These are phyloP conservation scores for Paramecium pentaurelia DNA, from an alignment of 73 alveolate genomes.

Conservation along the genomic window DNA sequence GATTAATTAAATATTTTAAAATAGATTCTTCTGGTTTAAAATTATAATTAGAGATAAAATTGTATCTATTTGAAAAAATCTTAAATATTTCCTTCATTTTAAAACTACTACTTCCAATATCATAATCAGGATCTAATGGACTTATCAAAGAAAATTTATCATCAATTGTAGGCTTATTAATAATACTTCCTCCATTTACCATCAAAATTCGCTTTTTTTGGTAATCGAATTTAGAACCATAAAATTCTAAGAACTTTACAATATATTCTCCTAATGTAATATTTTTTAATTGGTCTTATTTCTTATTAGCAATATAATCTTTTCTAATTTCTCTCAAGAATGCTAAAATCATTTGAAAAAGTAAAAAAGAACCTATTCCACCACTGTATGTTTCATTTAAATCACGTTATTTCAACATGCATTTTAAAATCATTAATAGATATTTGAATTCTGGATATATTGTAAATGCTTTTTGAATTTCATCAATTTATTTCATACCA, in stretches of 20 bases:
- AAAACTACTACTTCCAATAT: slow-evolving; percentile 72
- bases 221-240: slow-evolving; percentile 85
- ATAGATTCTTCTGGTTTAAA: slow-evolving; percentile 31
- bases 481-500: slow-evolving; percentile 79
- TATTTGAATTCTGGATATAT: slow-evolving; percentile 86
- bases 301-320: slow-evolving; percentile 54
- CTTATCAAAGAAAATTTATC: slow-evolving; percentile 67
- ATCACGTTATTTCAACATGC: slow-evolving; percentile 83
- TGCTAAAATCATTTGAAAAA: slow-evolving; percentile 78
- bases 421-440: slow-evolving; percentile 79
- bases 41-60: slow-evolving; percentile 52
- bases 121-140: slow-evolving; percentile 70
- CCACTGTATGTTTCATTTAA: slow-evolving; percentile 94
- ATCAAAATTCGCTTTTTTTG: slow-evolving; percentile 83
- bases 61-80: slow-evolving; percentile 57
- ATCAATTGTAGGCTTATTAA: slow-evolving; percentile 61
- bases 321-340: slow-evolving; percentile 66
- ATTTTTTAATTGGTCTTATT: slow-evolving; percentile 60
- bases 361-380: slow-evolving; percentile 92
- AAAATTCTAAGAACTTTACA: slow-evolving; percentile 83
- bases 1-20: slow-evolving; percentile 42
- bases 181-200: slow-evolving; percentile 79
- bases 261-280: slow-evolving; percentile 85
- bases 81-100: slow-evolving; percentile 72
- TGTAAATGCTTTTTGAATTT: slow-evolving; percentile 70